A percentile compares a stretch with the other conserved stretches of the same genome.
Conservation (phyloP, 306 rosid genomes). For the Acmispon strigosus region DNA sequence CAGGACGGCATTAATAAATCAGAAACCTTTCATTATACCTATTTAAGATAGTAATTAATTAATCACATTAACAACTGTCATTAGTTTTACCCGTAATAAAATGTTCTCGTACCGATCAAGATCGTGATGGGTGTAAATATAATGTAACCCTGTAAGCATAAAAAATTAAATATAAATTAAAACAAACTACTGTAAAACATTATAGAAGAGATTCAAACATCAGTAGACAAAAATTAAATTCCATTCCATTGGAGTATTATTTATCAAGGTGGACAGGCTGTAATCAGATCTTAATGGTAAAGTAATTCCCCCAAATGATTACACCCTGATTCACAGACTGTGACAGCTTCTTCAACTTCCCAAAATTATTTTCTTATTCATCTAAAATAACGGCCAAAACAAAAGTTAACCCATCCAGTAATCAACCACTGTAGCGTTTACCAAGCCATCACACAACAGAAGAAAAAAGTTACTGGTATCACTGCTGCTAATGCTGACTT, state of each 20-base stretch:
- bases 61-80: background rate
- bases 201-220: background rate
- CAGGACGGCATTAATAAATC: background rate
- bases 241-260: background rate
- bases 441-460: conserved; percentile 8
- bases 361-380: background rate
- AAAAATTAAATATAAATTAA: too few species aligned
- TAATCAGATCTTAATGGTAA: background rate
- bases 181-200: background rate
- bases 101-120: background rate
- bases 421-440: background rate
- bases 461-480: background rate
- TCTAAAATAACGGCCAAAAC: background rate
- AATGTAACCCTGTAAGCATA: background rate
- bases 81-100: background rate
- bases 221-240: background rate
- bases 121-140: background rate
- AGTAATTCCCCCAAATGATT: conserved; percentile 1
- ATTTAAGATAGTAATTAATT: background rate
- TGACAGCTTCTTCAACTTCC: too few species aligned
- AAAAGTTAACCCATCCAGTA: background rate
- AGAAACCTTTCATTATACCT: background rate
- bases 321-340: conserved; percentile 1
- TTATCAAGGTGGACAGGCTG: conserved; percentile 11
- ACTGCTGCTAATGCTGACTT: background rate